Base-by-base conservation (phyloP, 169 alveolate genomes). In the Toxoplasma gondii region DNA sequence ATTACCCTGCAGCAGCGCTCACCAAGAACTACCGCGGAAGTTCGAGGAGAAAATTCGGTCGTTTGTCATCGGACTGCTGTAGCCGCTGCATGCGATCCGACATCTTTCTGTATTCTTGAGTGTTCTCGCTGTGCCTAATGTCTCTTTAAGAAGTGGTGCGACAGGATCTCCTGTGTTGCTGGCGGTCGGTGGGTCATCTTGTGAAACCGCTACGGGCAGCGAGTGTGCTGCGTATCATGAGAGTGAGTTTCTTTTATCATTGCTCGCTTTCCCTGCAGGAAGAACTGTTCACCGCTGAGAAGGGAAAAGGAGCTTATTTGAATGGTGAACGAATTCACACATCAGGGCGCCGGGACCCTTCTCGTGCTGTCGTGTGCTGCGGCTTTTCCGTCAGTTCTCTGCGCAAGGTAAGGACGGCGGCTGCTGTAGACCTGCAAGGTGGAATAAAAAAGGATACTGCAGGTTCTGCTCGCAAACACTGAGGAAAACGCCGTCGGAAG, bases 211-310 rank as follows among this genome's bases (percentile, higher is more conserved):
- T 49, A 29, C 84, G 41, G 49, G 44, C 41, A 7, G 84, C 7
- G 34, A 10, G 45, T 12, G 84, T 0, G 41, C 84, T 19, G 44
- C 84, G 44, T 74, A 34, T 74, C 39, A 9, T n/a, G 84, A 24
- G 9, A 0, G 39, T 24, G 34, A n/a, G 43, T 74, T 12, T 74
- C 31, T n/a, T 19, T n/a, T 38, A 4, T 74, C 84, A 12, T 19
- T 29, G 74, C 84, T 38, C 27, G 29, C 34, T 10, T 74, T 27
- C 9, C 2, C 38, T 19, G 0, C 67, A 88, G 93, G 41, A 69
- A 39, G 92, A 88, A n/a, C 10, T 88, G 81, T 88, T 88, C 83
- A 58, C 53, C 38, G 92, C 92, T 7, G 92, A 88, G 64, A 54
- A 41, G 38, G 92, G 92, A 19, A 53, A 88, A 36, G 92, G 92